Percentiles rank a stretch among this genome's conserved stretches.
Conservation (phyloP, 345 rosid genomes). For the Theobroma cacao region DNA sequence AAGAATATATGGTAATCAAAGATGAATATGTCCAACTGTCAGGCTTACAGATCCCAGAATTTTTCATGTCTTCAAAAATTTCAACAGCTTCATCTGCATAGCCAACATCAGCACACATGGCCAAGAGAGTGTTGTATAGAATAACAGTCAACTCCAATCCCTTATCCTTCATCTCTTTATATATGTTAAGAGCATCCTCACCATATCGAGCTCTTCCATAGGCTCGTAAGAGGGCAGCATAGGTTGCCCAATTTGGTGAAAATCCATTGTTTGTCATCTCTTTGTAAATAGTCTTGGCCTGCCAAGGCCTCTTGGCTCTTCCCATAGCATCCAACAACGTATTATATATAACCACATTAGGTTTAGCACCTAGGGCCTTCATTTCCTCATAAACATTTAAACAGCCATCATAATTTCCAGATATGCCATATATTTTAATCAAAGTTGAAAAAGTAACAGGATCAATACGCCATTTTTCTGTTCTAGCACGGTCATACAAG, state of each 20-base stretch:
- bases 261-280: slow-evolving; percentile 67
- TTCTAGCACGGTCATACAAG: slow-evolving; percentile 89
- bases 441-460: slow-evolving; percentile 58
- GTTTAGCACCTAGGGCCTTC: slow-evolving; percentile 79
- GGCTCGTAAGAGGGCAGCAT: slow-evolving; percentile 74
- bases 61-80: slow-evolving; percentile 72
- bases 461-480: slow-evolving; percentile 80
- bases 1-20: slow-evolving; percentile 70
- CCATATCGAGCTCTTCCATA: slow-evolving; percentile 80
- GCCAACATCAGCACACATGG: slow-evolving; percentile 93
- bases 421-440: slow-evolving; percentile 60
- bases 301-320: slow-evolving; percentile 96
- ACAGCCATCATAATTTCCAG: slow-evolving; percentile 86
- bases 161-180: slow-evolving; percentile 82
- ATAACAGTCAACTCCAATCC: slow-evolving; percentile 50
- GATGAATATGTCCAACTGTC: slow-evolving; percentile 97
- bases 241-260: slow-evolving; percentile 58
- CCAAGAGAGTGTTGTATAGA: slow-evolving; percentile 78
- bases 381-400: slow-evolving; percentile 88
- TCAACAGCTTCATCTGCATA: slow-evolving; percentile 59
- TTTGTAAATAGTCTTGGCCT: slow-evolving; percentile 60
- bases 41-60: slow-evolving; percentile 51
- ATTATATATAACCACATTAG: slow-evolving; percentile 64
- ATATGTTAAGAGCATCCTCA: slow-evolving; percentile 63
- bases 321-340: slow-evolving; percentile 89